A percentile compares a stretch with the other conserved stretches of the same genome.
Evolutionary conservation across 352 stramenopile species (phyloP).

Genomic region (Phytophthora sp.): DNA sequence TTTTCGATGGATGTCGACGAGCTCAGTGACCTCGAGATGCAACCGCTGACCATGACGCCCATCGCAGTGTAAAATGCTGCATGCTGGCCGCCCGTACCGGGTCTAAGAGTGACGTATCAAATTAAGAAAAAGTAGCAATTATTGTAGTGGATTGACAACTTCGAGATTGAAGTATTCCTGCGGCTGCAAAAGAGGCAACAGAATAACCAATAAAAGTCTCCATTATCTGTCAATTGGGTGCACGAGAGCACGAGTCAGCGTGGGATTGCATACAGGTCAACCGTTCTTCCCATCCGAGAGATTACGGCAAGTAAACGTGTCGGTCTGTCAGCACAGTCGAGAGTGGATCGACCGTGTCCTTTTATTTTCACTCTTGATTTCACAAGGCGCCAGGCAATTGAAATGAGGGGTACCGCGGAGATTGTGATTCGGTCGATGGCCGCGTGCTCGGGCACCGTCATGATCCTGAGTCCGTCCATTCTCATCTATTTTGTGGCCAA

Average conservation of each 20-base stretch:
- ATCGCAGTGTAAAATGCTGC: constrained; percentile 21
- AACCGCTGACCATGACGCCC: constrained; percentile 33
- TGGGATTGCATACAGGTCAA: constrained; percentile 6
- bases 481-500: constrained; percentile 42
- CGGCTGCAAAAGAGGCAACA: constrained; percentile 25
- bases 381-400: constrained; percentile 1
- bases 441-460: constrained; percentile 39
- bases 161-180: constrained; percentile 23
- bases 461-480: constrained; percentile 55
- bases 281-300: constrained; percentile 27
- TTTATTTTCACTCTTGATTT: constrained; percentile 30
- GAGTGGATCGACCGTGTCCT: too few species aligned
- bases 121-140: too few species aligned
- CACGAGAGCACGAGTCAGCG: too few species aligned
- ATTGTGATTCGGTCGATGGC: constrained; percentile 41
- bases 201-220: constrained; percentile 4
- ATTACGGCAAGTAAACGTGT: too few species aligned
- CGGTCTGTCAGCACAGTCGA: too few species aligned
- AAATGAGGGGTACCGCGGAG: constrained; percentile 31
- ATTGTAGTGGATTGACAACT: constrained; percentile 11
- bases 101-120: too few species aligned
- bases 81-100: too few species aligned
- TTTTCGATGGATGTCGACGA: constrained; percentile 23
- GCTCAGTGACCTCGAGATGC: constrained; percentile 24
- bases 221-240: too few species aligned